Evolutionary conservation across 106 monocot species (phyloP), one percentile per base, ranked within the genome.

Genomic region (Chionographis japonica): DNA sequence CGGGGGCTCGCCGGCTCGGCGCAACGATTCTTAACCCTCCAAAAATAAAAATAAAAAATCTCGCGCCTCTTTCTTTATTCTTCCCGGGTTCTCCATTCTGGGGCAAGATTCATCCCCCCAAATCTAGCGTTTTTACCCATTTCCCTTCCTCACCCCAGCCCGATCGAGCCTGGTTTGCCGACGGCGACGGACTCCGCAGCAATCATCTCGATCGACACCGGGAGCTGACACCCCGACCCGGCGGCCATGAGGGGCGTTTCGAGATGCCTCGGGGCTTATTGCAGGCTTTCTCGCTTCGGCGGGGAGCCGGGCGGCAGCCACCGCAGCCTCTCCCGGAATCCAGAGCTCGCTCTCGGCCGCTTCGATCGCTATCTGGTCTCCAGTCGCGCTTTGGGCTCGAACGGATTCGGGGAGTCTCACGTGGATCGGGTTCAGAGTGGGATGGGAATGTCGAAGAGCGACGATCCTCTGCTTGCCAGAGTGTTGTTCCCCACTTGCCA

Each of bases 241-340:
- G 27, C 19, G 4, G 27, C 12, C 38, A 80, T 80, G 80, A 64
- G 69, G 9, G 75, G 57, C 9, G 80, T 57, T 11, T 67, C 80
- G 17, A 74, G 75, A 58, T 65, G 61, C n/a, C 40, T 75, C 17
- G 59, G 61, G 16, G 68, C 75, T 18, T 14, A 74, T 58, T 12
- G 79, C 62, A 16, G 60, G 57, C 39, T 75, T n/a, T 15, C 68
- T 39, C 75, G 15, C 41, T 40, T 59, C 52, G 40, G 75, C 3
- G 60, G 68, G 6, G 15, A 37, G 11, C 6, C 37, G 39, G 8
- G 4, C 14, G 56, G 65, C 36, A 35, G 14, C 19, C 27, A 27
- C 27, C 27, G 27, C 27, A 27, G 27, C 27, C 27, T 27, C 27
- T 27, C 27, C 27, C 27, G 27, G 27, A 27, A 27, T 27, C 27